Percentiles rank a stretch among this genome's conserved stretches.
Conservation (phyloP, 805 yeast genomes). For the Candida cerambycidarum region DNA sequence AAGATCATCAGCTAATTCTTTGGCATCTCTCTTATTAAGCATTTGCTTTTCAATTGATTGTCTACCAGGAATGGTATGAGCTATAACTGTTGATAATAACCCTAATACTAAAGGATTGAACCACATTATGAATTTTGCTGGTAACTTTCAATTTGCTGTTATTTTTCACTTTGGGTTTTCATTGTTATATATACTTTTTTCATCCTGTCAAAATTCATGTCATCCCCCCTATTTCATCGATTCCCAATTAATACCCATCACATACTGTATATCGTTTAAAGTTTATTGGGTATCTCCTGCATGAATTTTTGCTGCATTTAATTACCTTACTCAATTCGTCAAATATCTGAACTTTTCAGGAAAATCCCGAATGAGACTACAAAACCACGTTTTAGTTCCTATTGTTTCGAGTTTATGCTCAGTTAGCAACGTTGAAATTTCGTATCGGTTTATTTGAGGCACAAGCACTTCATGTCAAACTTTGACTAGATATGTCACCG, state of each 20-base stretch:
- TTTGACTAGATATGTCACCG: too few relatives aligned
- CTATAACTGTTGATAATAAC: conserved; percentile 1
- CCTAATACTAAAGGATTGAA: not conserved
- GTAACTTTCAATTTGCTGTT: too few relatives aligned
- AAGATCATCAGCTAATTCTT: conserved; percentile 26
- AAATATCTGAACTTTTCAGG: not conserved
- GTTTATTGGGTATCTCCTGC: too few relatives aligned
- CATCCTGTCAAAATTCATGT: too few relatives aligned
- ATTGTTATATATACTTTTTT: too few relatives aligned
- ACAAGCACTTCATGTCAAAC: too few relatives aligned
- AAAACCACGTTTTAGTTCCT: not conserved
- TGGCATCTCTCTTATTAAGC: conserved; percentile 14
- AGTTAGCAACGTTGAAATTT: not conserved
- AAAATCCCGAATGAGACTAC: not conserved
- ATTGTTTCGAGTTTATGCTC: not conserved
- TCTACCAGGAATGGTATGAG: conserved; percentile 16
- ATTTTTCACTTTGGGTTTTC: too few relatives aligned
- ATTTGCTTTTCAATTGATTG: conserved; percentile 14
- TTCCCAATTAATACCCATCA: too few relatives aligned
- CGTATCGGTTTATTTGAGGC: too few relatives aligned
- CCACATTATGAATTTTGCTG: too few relatives aligned
- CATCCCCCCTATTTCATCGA: too few relatives aligned
- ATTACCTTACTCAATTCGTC: not conserved
- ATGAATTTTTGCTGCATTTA: not conserved
- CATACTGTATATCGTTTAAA: too few relatives aligned